Evolutionary conservation across 352 stramenopile genomes (phyloP), one percentile per base, ranked within the genome.

Genomic region (Aphanomyces invadans): DNA sequence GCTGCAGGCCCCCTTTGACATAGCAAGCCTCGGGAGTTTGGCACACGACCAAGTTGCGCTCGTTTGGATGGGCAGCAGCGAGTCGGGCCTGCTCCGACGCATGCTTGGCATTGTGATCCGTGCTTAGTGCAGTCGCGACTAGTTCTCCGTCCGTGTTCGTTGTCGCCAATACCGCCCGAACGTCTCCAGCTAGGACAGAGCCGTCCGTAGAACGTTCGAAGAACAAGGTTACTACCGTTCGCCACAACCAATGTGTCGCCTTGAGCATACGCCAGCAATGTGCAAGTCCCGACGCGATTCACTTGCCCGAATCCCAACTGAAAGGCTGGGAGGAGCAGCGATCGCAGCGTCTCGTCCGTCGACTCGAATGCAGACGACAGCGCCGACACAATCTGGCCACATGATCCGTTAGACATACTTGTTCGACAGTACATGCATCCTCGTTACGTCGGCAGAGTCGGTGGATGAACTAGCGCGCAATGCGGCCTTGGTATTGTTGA

Each of bases 61-160:
- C 92, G 10, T 77, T 80, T 0, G 92, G 88, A 63, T 98, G 92
- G 21, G 92, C 80, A 46, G 77, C 77, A 52, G 72, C 70, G 3
- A 98, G 81, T 62, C 87, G 86, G 42, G 92, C 80, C 67, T 96
- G 87, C 70, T 98, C 92, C 7, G 70, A 67, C 55, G 87, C 81
- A 55, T 91, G 81, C 75, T 95, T 92, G 26, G 88, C 88, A 60
- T 98, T 98, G 68, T 98, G 90, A 70, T 98, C 92, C 31, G 90
- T 85, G 46, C 88, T 97, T 19, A 96, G 76, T 0, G 86, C 73
- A 4, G 89, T 74, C 0, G 87, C 87, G 17, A 81, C 63, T 29
- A 87, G 66, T 26, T 56, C 65, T 21, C 79, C 69, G 15, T 75
- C 72, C 11, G 65, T 69, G 1, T 75, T 63, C 10, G 68, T 60